Base-by-base conservation (phyloP, 2,329 filamentous ascomycete genomes). In the Chaetoscypha palmicola region DNA sequence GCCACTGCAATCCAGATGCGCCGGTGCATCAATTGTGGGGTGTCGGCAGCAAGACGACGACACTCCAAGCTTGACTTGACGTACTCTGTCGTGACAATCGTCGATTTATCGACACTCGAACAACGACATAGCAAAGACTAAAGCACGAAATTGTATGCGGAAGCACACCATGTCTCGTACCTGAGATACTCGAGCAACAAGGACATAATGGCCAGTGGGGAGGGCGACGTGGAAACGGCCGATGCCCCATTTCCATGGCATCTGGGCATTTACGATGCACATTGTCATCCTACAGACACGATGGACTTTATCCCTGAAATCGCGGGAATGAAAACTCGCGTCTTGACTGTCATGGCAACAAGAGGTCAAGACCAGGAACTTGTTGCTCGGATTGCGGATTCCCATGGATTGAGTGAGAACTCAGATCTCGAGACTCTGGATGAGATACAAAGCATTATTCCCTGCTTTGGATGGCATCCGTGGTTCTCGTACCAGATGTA, bases 381-480 rank as follows among this genome's bases (percentile, higher is more conserved):
- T 26, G 85, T 91, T 12, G 71, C 73, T 28, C 62, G 74, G 30
- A 70, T 82, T 21, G 81, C 83, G 22, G 66, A 70, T 3, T 57
- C 67, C 11, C 70, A 79, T 54, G 74, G 75, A 26, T 59, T 83
- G 37, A 58, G 57, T 20, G 55, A 26, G 43, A 54, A 9, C 45
- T 44, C 34, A 20, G 57, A 62, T 11, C 30, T 54, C 14, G 62
- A 58, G 49, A 43, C 55, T 2, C 45, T 56, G 14, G 40, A 56
- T 36, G 42, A 24, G 39, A 36, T 49, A 20, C 65, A 69, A 46
- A 69, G 68, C 47, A 61, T 81, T 19, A 55, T 91, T 3, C 83
- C 86, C 0, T 79, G 80, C n/a, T 91, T 90, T 64, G 86, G 86
- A 16, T 90, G 86, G 84, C 86, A 92, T 60, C 86, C 86, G 1